These are phyloP conservation scores for Penicillium sp. DNA, from an alignment of 2,329 filamentous ascomycete species.

Conservation along the genomic window DNA sequence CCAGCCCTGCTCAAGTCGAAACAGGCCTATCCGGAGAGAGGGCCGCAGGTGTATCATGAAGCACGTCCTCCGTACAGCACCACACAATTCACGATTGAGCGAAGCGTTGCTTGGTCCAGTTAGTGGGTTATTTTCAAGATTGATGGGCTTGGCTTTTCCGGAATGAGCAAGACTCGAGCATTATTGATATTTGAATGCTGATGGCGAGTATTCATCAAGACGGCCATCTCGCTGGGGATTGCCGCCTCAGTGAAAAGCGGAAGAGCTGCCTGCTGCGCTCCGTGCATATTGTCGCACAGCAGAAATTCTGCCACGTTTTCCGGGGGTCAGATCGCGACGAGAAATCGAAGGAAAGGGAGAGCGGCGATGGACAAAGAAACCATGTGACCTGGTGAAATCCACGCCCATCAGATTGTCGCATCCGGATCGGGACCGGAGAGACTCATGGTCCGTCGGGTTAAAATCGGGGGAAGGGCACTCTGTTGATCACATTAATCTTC, in stretches of 20 bases:
- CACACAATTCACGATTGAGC: not conserved
- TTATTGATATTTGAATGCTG: not conserved
- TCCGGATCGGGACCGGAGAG: no score
- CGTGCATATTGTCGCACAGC: slow-evolving; percentile 15
- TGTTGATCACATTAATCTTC: not conserved
- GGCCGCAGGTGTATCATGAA: not conserved
- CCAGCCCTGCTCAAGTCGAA: not conserved
- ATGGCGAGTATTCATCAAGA: not conserved
- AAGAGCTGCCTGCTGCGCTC: not conserved
- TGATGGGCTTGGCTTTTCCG: slow-evolving; percentile 4
- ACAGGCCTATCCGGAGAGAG: slow-evolving; percentile 8
- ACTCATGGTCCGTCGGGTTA: not conserved
- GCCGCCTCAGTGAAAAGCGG: slow-evolving; percentile 5
- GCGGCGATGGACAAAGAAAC: slow-evolving; percentile 2
- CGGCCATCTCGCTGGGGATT: not conserved
- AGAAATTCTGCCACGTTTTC: slow-evolving; percentile 18
- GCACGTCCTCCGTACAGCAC: not conserved
- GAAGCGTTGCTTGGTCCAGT: slow-evolving; percentile 16
- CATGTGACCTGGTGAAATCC: not conserved
- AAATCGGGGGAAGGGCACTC: not conserved
- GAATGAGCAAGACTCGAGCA: not conserved
- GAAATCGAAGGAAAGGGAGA: slow-evolving; percentile 2
- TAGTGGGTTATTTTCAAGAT: slow-evolving; percentile 3
- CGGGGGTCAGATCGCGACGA: slow-evolving; percentile 10
- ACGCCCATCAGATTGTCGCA: no score